Evolutionary conservation across 1,284 basidiomycete species (phyloP), one percentile per base, ranked within the genome.

Genomic region (Hymenochaete sp.): DNA sequence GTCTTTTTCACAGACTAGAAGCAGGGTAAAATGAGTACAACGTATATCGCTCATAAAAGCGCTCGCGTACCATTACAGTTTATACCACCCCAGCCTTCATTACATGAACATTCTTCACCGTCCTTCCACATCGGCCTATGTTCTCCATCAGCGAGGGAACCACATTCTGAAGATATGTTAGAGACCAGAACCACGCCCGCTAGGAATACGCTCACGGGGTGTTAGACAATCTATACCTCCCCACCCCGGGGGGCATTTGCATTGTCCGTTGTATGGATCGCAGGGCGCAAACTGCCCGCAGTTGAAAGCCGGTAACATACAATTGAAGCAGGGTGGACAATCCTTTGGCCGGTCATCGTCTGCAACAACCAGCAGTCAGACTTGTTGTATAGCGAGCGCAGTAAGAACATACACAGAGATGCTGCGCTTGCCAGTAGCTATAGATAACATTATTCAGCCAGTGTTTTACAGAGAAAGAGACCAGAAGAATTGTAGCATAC

Each of bases 1-100:
- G 60, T 96, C 78, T 33, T 71, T 81, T 62, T 91, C 70, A 65
- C 93, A 97, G 0, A 96, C 92, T 93, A 59, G 25, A n/a, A n/a
- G 29, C 26, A 48, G 9, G 58, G 56, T 9, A 16, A 4, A 42
- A 19, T 29, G 35, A 14, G 40, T 35, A 60, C 75, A n/a, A n/a
- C n/a, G n/a, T n/a, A n/a, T n/a, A n/a, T n/a, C n/a, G n/a, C n/a
- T n/a, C n/a, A n/a, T n/a, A n/a, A n/a, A n/a, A n/a, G n/a, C n/a
- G n/a, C n/a, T n/a, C n/a, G n/a, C n/a, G 52, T 47, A 92, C 91
- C 91, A 62, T 97, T 96, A 67, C 93, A 98, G 60, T 97, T 98
- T 54, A 98, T 84, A 10, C 95, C 93, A 38, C 74, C 76, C 93
- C 93, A 98, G 0, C 93, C 93, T 1, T 92, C 85, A 55, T 85